Percentiles rank a stretch among this genome's conserved stretches.
Conservation (phyloP, 2,329 filamentous ascomycete species). For the Nothopassalora personata region DNA sequence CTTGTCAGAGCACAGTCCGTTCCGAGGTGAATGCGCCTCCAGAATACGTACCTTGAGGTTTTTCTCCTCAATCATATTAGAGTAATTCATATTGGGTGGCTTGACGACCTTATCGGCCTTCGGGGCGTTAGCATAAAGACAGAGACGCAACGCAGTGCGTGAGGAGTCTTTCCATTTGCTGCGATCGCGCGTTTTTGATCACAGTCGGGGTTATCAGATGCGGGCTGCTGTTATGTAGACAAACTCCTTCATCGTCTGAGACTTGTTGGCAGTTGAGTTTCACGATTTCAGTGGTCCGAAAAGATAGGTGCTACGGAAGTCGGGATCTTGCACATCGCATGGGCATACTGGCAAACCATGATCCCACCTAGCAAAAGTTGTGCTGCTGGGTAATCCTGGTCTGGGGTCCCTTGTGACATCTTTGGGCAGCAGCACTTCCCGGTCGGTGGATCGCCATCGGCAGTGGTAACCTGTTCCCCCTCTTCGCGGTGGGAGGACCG, state of each 20-base stretch:
- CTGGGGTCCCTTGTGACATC: neutral
- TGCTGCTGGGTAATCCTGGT: neutral
- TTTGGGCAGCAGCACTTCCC: neutral
- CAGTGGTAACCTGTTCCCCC: neutral
- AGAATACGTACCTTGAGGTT: conserved; percentile 34
- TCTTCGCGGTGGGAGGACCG: neutral
- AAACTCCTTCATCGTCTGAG: neutral
- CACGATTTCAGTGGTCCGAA: neutral
- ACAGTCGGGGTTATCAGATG: neutral
- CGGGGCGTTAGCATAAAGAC: neutral
- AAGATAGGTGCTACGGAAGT: neutral
- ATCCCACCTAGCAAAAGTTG: conserved; percentile 1
- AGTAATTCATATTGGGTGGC: conserved; percentile 37
- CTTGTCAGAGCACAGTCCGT: neutral
- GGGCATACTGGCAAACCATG: neutral
- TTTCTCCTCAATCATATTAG: conserved; percentile 43
- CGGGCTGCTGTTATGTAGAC: neutral
- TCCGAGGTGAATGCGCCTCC: neutral
- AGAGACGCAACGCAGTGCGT: neutral
- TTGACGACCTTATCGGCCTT: conserved; percentile 8
- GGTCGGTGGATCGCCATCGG: neutral
- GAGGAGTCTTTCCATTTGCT: conserved; percentile 4
- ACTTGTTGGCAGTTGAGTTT: neutral
- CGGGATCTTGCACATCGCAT: conserved; percentile 1
- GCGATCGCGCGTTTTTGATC: neutral